These are phyloP conservation scores for Cupressus sempervirens DNA, from an alignment of 75 land plant genomes.

Conservation along the genomic window DNA sequence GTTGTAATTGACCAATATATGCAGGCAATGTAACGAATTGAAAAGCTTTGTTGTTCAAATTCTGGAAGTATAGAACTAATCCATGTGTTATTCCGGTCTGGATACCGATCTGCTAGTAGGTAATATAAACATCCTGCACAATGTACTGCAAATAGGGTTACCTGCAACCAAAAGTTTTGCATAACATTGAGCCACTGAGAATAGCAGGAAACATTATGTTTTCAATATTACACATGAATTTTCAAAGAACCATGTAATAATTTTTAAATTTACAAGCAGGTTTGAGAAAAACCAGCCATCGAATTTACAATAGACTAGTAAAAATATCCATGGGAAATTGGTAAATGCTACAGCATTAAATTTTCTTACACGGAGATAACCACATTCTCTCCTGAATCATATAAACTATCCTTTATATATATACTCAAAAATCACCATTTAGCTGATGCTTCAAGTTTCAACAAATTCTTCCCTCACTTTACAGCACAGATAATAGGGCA, in stretches of 20 bases:
- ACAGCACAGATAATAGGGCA: not conserved
- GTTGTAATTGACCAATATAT: slow-evolving; percentile 52
- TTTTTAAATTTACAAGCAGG: not conserved
- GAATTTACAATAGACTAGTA: not conserved
- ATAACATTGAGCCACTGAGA: not conserved
- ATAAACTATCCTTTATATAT: not conserved
- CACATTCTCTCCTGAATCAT: not conserved
- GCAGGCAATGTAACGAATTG: slow-evolving; percentile 23
- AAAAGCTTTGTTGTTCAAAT: slow-evolving; percentile 17
- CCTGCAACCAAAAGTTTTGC: slow-evolving; percentile 23
- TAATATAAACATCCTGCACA: slow-evolving; percentile 45
- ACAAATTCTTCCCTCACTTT: too few relatives aligned
- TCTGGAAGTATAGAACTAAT: slow-evolving; percentile 26
- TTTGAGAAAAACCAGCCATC: not conserved
- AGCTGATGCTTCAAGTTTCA: too few relatives aligned
- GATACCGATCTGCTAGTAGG: slow-evolving; percentile 24
- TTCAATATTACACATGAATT: not conserved
- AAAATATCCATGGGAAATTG: not conserved
- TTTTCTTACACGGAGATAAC: not conserved
- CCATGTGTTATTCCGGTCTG: slow-evolving; percentile 30
- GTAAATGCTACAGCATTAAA: not conserved
- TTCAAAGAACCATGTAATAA: not conserved
- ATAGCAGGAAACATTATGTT: not conserved
- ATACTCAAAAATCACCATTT: not conserved
- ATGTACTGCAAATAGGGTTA: slow-evolving; percentile 44